Evolutionary conservation across 2,329 filamentous ascomycete species (phyloP), one percentile per base, ranked within the genome.

Genomic region (Fusarium dimerum): DNA sequence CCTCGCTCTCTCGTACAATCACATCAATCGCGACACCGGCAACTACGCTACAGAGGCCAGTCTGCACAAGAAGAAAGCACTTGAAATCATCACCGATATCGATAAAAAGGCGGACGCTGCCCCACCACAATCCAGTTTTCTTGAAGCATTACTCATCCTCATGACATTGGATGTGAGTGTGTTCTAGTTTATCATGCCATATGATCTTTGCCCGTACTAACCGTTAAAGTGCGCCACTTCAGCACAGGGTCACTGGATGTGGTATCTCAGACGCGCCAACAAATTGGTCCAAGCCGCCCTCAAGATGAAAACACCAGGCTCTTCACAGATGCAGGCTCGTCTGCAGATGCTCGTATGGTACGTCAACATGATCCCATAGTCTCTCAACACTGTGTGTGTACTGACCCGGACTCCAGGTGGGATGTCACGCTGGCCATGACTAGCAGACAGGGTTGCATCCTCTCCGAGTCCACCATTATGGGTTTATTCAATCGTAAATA

Each of bases 341-440:
- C 61, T 71, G 18, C 63, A 59, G 3, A 66, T 71, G 62, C 48
- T 71, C 0, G 52, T 68, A 11, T 71, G 60, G 57, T 60, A 52
- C 44, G 32, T 43, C 32, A 10, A 11, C 20, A 26, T 26, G 20
- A 10, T 36, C 32, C 32, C 32, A 26, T 26, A 36, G 32, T 3
- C 32, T 12, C 30, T 36, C 32, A 36, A 36, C 32, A 36, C 32
- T 15, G 13, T n/a, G n/a, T n/a, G n/a, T n/a, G n/a, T 12, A 15
- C 32, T 36, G 10, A 36, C 32, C 9, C 32, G 11, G 11, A 5
- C 20, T 7, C 3, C 32, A 60, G 68, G 69, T 69, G 61, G 63
- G 70, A 73, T 39, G 66, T 67, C 17, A 70, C 67, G 0, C 56
- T 71, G 1, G 69, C 70, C 5, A 48, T 73, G 6, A 66, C 68